Conservation (phyloP, 306 rosid genomes). For the Sindora glabra region DNA sequence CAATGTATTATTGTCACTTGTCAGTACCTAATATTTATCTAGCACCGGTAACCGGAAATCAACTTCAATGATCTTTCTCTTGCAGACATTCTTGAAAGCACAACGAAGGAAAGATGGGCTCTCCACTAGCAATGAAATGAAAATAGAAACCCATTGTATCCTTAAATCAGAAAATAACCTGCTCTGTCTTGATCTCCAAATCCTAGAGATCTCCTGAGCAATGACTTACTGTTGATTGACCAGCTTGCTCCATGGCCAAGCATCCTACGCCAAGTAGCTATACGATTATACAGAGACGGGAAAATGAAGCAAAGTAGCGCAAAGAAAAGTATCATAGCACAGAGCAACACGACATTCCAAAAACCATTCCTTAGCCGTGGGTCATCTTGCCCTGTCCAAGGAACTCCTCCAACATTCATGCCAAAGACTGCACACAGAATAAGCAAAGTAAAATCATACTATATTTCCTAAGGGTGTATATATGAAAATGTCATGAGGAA, state of each 20-base stretch:
- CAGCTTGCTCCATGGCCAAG: conserved; percentile 45
- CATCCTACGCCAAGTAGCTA: conserved; percentile 49
- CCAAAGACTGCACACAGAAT: conserved; percentile 65
- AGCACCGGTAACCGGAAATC: neutral
- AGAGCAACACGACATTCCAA: conserved; percentile 75
- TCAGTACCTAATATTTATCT: neutral
- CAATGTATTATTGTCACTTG: neutral
- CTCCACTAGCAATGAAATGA: neutral
- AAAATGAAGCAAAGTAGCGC: conserved; percentile 79
- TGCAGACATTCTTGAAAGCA: conserved; percentile 5
- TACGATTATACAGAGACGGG: conserved; percentile 50
- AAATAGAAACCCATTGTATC: neutral
- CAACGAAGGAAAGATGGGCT: neutral
- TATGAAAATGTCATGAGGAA: neutral
- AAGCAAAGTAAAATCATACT: conserved; percentile 4
- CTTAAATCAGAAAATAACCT: conserved; percentile 79
- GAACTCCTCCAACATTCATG: conserved; percentile 97
- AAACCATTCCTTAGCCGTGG: conserved; percentile 62
- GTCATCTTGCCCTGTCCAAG: conserved; percentile 74
- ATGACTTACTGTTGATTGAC: conserved; percentile 72
- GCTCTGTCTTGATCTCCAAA: conserved; percentile 38
- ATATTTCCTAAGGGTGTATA: neutral
- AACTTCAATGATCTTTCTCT: too few relatives aligned
- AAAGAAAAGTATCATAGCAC: conserved; percentile 43
- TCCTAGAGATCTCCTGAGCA: conserved; percentile 44